Evolutionary conservation across 331 rosid species (phyloP), one percentile per base, ranked within the genome.

Genomic region (Acacia concinna): DNA sequence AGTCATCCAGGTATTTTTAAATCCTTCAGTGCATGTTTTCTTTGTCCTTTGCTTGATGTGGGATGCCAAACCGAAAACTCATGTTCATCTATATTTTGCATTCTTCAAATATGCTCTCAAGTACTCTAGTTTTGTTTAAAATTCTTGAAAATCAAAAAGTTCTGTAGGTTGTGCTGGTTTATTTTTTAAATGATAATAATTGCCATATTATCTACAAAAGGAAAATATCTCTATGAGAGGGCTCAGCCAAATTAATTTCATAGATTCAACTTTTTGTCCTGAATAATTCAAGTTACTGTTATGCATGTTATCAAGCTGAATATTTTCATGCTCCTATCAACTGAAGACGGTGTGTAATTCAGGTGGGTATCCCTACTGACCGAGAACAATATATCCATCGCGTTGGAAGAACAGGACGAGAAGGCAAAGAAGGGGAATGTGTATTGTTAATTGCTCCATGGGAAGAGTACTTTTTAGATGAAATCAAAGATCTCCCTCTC

Each of bases 401-500:
- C 27, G 92, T 95, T 79, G 97, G 99, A 86, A 89, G 99, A 89
- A 91, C 99, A 11, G 99, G 98, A 68, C 86, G 97, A 52, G 89
- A 84, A 86, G 99, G 97, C 73, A 95, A 90, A 91, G 94, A 84
- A 77, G 99, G 99, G 75, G 84, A 89, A 81, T 87, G 98, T 78
- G 65, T 93, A 68, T 77, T 95, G 86, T 80, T 95, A 84, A 85
- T 95, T 82, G 89, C 99, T 76, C 99, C 97, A 51, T 95, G 99
- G 98, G 99, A 95, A 86, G 91, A 87, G 86, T 91, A 87, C 81
- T 93, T 93, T 85, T 78, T 95, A 74, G 87, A 83, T 21, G 96
- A 91, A 71, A 77, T 95, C 83, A 91, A 91, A 83, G 91, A 95
- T 75, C 84, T 95, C 35, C 97, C 98, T 71, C 89, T 95, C 56